These are phyloP conservation scores for Scheffersomyces ergatensis DNA, from an alignment of 805 yeast genomes.

Conservation along the genomic window DNA sequence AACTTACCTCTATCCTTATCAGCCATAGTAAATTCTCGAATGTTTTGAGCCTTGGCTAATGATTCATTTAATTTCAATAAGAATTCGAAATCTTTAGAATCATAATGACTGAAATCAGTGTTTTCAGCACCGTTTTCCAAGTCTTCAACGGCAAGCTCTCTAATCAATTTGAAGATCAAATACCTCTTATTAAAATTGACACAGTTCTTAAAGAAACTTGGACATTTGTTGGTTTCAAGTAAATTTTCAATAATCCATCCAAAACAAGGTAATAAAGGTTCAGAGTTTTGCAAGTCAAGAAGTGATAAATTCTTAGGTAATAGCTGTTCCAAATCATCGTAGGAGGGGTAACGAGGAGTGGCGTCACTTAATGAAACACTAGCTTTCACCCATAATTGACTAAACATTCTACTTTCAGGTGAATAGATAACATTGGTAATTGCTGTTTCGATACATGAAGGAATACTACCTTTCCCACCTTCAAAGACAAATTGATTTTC, in stretches of 20 bases:
- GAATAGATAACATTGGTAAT: constrained; percentile 69
- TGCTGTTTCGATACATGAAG: constrained; percentile 84
- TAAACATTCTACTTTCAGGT: constrained; percentile 75
- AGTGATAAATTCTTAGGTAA: constrained; percentile 26
- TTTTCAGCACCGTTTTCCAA: constrained; percentile 16
- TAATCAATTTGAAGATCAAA: constrained; percentile 35
- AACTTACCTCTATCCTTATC: constrained; percentile 24
- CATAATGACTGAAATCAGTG: constrained; percentile 21
- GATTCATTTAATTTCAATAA: constrained; percentile 46
- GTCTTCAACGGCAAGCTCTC: constrained; percentile 39
- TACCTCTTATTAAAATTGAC: constrained; percentile 80
- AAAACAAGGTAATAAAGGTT: constrained; percentile 73
- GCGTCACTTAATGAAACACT: constrained; percentile 26
- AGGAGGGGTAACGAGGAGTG: constrained; percentile 5
- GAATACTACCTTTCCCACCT: constrained; percentile 43
- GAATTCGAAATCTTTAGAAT: constrained; percentile 49
- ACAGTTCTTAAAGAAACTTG: constrained; percentile 66
- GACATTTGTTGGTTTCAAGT: constrained; percentile 60
- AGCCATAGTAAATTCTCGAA: constrained; percentile 24
- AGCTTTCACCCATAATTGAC: constrained; percentile 68
- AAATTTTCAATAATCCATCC: constrained; percentile 89
- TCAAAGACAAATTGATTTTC: constrained; percentile 41
- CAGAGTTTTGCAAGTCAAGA: constrained; percentile 29
- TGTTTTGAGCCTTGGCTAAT: constrained; percentile 25
- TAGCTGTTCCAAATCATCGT: constrained; percentile 27